phyloP scores from a whole-genome alignment of 108 stramenopile genomes.

The Parietichytrium sp. region DNA sequence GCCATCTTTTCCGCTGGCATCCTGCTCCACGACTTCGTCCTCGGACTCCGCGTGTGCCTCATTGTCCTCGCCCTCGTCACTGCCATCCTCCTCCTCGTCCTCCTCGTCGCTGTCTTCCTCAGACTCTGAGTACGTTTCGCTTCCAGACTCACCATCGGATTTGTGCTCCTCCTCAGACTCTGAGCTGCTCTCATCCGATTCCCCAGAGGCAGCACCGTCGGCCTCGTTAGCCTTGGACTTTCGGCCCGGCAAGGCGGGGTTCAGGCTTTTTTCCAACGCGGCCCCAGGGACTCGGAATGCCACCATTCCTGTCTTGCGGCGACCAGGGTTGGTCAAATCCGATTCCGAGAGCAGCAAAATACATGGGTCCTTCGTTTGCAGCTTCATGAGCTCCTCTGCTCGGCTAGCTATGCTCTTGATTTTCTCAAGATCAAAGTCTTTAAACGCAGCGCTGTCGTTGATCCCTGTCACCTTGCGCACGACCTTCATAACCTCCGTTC shows the following conservation, averaged over 20 bases:
- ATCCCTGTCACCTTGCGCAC: not conserved
- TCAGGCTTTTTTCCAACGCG: not conserved
- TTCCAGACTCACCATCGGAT: too few species aligned
- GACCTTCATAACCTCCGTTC: not conserved
- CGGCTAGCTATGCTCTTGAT: not conserved
- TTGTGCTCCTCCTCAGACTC: conserved; percentile 13
- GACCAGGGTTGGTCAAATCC: not conserved
- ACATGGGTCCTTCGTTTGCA: not conserved
- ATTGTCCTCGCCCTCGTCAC: not conserved
- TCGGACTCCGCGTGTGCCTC: not conserved
- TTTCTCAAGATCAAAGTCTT: not conserved
- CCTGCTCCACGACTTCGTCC: not conserved
- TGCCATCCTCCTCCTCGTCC: not conserved
- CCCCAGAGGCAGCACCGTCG: not conserved
- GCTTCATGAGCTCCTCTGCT: conserved; percentile 17
- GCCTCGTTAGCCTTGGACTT: not conserved
- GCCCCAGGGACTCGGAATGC: not conserved
- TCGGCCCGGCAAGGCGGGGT: not conserved
- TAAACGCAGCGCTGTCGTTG: not conserved
- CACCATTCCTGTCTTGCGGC: not conserved
- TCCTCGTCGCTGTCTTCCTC: too few species aligned
- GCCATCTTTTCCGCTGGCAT: not conserved
- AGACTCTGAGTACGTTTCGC: too few species aligned
- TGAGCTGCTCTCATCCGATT: not conserved
- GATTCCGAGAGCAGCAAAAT: not conserved